Base-by-base conservation (phyloP, 108 stramenopile species). In the Cylindrotheca fusiformis region DNA sequence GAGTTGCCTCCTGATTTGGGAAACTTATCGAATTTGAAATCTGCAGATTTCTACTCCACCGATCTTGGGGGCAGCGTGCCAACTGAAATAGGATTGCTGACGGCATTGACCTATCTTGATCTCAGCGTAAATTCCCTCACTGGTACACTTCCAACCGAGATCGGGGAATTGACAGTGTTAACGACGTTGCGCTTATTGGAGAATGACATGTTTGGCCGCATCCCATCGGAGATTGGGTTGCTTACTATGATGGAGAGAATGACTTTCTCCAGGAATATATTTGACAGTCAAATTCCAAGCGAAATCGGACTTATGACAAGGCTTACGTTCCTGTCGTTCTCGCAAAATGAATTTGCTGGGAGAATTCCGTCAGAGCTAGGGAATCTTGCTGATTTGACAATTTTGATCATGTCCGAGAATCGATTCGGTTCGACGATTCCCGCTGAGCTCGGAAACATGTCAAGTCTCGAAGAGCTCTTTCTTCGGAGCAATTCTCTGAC, bases 1-100 rank as follows among this genome's bases (percentile, higher is more conserved):
- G 78, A 81, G 36, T 65, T 86, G 67, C 82, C 81, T 18, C 71
- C 63, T 14, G 81, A 75, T 22, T 68, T 90, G 51, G 88, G 83
- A 49, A 51, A 67, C 10, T 62, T 82, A 70, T 67, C 70, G 0
- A 57, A 65, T 31, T 71, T 83, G 28, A 53, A 72, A 24, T 74
- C 68, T 32, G 63, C 86, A 8, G 72, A 77, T 54, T 55, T 83
- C 52, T 60, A 67, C 3, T 47, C 64, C 27, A 90, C 86, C 68
- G 46, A 58, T 44, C 49, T 90, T 22, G 60, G 65, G 3, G 83
- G 85, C 5, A 79, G 76, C 1, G 55, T 90, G 44, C 85, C 85
- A 26, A 62, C 62, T 21, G 77, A 81, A 48, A 49, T 87, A 1
- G 83, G 78, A 56, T 46, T 52, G 17, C 26, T 84, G 1, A 29